Base-by-base conservation (phyloP, 2,329 filamentous ascomycete genomes). In the Uncinocarpus reesii region DNA sequence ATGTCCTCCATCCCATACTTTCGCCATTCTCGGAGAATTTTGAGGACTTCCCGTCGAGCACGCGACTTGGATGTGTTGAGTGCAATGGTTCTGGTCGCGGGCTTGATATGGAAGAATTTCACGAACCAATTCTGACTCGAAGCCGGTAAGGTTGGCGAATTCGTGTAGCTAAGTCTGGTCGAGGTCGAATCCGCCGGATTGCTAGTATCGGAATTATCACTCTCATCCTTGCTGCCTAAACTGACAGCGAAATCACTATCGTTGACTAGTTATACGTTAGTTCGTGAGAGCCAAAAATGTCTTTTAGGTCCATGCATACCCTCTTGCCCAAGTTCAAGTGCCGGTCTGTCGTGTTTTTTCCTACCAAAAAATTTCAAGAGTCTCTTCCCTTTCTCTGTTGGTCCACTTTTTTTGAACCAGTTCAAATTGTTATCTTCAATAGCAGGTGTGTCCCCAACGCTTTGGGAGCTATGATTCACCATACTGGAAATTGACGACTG, bases 101-200 rank as follows among this genome's bases (percentile, higher is more conserved):
- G 90, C 63, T 92, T 95, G 61, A 95, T 83, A 48, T 87, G 80
- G 70, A 96, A 86, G 38, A 96, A 79, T 13, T 86, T 84, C 24
- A 86, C 83, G 46, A 96, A 77, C 89, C 90, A 95, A 57, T 84
- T 94, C 60, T 87, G 81, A 61, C 80, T 82, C 24, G 65, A 64
- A 51, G 62, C 52, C 66, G 55, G 57, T 66, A 13, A 58, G 48
- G 54, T 55, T 29, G 58, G 21, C 16, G 37, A 58, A 49, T 43
- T 57, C 28, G 48, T 32, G 8, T 50, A 57, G 7, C 16, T 55
- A 20, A 37, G 56, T 40, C 52, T 56, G 45, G 24, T 50, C 34
- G 21, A 51, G 44, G 36, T 48, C 23, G 45, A 55, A 35, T 29
- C n/a, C n/a, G n/a, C n/a, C n/a, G n/a, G 52, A 55, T 32, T 36